Percentiles rank a stretch among this genome's conserved stretches.
Conservation (phyloP, 2,329 filamentous ascomycete genomes). For the Cladophialophora immunda region DNA sequence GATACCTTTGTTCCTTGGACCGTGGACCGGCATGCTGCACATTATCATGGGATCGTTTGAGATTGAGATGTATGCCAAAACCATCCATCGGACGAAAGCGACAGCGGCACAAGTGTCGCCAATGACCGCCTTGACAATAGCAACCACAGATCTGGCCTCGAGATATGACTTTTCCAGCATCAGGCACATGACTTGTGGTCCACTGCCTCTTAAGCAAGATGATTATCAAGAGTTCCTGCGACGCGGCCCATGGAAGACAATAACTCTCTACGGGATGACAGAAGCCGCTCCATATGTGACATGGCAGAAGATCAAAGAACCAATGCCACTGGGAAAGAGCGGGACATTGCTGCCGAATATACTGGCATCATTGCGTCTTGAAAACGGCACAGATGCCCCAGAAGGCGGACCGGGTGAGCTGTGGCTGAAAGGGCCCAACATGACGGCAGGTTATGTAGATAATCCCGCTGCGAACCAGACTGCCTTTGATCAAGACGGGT, state of each 20-base stretch:
- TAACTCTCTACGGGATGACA: conserved; percentile 79
- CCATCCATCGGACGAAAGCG: conserved; percentile 77
- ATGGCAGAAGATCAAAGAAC: conserved; percentile 75
- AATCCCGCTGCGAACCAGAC: conserved; percentile 59
- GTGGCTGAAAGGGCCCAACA: conserved; percentile 68
- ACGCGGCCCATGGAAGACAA: conserved; percentile 69
- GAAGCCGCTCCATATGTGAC: conserved; percentile 87
- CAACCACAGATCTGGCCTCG: conserved; percentile 78
- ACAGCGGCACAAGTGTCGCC: conserved; percentile 84
- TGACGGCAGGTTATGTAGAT: conserved; percentile 63
- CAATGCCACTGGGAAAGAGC: conserved; percentile 75
- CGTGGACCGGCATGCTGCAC: conserved; percentile 71
- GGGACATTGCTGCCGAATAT: conserved; percentile 81
- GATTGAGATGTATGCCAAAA: conserved; percentile 76
- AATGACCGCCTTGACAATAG: conserved; percentile 79
- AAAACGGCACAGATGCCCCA: conserved; percentile 62
- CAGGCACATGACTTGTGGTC: conserved; percentile 81
- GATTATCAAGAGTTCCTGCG: conserved; percentile 73
- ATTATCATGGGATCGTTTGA: conserved; percentile 83
- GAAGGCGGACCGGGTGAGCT: conserved; percentile 73
- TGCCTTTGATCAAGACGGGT: conserved; percentile 70
- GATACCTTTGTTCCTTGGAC: conserved; percentile 72
- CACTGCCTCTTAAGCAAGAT: conserved; percentile 81
- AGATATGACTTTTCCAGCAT: conserved; percentile 86
- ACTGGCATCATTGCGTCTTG: conserved; percentile 69